Evolutionary conservation across 805 yeast genomes (phyloP), one percentile per base, ranked within the genome.

Genomic region (Ogataea parapolymorpha): DNA sequence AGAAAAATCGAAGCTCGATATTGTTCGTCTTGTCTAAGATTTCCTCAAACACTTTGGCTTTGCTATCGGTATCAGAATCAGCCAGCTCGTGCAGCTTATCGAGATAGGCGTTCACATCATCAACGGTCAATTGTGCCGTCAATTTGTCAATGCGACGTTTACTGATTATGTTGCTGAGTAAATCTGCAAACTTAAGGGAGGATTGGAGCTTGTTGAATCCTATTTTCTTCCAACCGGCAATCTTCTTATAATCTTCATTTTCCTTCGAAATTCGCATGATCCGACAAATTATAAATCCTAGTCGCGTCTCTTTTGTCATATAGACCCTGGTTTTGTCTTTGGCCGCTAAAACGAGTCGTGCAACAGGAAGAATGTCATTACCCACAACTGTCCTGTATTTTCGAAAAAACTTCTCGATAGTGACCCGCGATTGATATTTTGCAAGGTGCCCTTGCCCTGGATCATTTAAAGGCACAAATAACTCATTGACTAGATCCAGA

Each of bases 301-400:
- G 59, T 0, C 77, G 71, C 14, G 67, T 65, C 47, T 89, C 95
- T 55, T 78, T 80, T 29, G 86, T 66, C 47, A 77, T 71, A 58
- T 80, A 86, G 30, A 72, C 61, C 30, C 66, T 55, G 18, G 62
- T 62, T 15, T 71, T 65, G 50, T 86, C 95, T 37, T 77, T 68
- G 39, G 78, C 72, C 0, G 95, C 88, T 20, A 83, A 59, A 2
- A 74, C 65, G 35, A 89, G 66, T 24, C 79, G 65, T 12, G 85
- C 67, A 1, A 82, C 82, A 0, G 91, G 90, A 50, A 72, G 80
- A 3, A 89, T 70, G 58, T 89, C 74, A 13, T 69, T 60, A 0
- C 88, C 88, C 0, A 81, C 80, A 2, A 68, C 61, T 12, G 49
- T 51, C 26, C 79, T 60, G 83, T 85, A 82, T 27, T 66, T 56